These are phyloP conservation scores for Aspergillus quadricinctus DNA, from an alignment of 2,329 filamentous ascomycete species.

Conservation along the genomic window DNA sequence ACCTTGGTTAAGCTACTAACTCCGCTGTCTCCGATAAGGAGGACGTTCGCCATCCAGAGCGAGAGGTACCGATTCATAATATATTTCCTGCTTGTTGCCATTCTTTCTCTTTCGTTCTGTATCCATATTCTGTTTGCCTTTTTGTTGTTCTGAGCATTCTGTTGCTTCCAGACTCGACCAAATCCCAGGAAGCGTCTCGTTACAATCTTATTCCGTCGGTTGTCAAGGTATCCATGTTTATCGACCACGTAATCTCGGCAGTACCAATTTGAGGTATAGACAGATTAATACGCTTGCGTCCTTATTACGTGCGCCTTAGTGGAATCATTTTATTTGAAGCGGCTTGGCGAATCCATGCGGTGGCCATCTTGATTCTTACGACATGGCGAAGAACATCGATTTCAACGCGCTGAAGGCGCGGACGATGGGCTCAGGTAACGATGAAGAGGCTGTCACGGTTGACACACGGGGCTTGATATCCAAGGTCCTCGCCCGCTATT, in stretches of 20 bases:
- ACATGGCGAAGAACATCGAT: slow-evolving; percentile 66
- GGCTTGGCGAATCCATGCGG: background rate
- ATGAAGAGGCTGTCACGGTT: slow-evolving; percentile 96
- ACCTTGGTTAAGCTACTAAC: slow-evolving; percentile 16
- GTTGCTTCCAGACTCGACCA: background rate
- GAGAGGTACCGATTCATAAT: background rate
- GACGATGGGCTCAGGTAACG: slow-evolving; percentile 77
- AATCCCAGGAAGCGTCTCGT: background rate
- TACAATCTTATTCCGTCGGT: background rate
- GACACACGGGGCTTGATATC: slow-evolving; percentile 96
- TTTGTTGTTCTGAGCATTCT: background rate
- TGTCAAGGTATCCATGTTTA: background rate
- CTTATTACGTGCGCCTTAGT: background rate
- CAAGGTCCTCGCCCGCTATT: slow-evolving; percentile 94
- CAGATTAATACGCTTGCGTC: background rate
- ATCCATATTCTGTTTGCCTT: background rate
- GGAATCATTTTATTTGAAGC: background rate
- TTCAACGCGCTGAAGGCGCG: slow-evolving; percentile 72
- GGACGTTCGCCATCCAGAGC: background rate
- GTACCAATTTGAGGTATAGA: background rate
- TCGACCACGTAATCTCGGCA: background rate
- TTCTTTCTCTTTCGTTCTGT: background rate
- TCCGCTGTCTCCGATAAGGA: slow-evolving; percentile 15
- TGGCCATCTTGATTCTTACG: slow-evolving; percentile 1
- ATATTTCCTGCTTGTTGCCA: background rate